Conservation (phyloP, 202 grass and related monocot species). For the Brachypodium distachyon region DNA sequence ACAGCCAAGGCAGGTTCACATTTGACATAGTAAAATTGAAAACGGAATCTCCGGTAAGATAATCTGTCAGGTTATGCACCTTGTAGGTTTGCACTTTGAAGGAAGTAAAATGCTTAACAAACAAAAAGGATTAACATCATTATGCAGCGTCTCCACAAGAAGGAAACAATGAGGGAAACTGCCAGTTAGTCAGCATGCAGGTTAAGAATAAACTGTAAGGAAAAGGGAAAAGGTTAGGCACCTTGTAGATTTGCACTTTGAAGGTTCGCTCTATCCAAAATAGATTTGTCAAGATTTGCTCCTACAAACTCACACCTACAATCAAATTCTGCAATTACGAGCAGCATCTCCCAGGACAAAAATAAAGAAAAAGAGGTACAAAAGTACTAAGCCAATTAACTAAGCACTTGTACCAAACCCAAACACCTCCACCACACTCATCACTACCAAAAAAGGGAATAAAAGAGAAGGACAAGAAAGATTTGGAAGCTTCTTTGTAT, state of each 20-base stretch:
- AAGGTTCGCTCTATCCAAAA: slow-evolving; percentile 76
- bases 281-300: slow-evolving; percentile 61
- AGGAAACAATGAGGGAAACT: too few relatives aligned
- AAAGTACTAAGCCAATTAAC: background rate
- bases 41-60: background rate
- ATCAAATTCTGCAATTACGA: slow-evolving; percentile 23
- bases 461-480: background rate
- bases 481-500: background rate
- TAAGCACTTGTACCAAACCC: background rate
- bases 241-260: slow-evolving; percentile 94
- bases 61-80: too few relatives aligned
- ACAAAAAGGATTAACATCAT: too few relatives aligned
- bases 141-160: too few relatives aligned
- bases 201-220: too few relatives aligned
- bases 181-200: too few relatives aligned
- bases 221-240: too few relatives aligned
- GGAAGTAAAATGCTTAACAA: too few relatives aligned
- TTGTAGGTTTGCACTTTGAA: slow-evolving; percentile 67
- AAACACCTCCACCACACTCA: background rate
- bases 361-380: background rate
- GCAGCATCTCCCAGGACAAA: background rate
- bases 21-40: background rate
- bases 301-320: slow-evolving; percentile 76
- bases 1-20: background rate
- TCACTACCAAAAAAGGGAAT: background rate